A percentile compares a stretch with the other conserved stretches of the same genome.
These are phyloP conservation scores for Metschnikowia borealis DNA, from an alignment of 805 yeast genomes.

Conservation along the genomic window DNA sequence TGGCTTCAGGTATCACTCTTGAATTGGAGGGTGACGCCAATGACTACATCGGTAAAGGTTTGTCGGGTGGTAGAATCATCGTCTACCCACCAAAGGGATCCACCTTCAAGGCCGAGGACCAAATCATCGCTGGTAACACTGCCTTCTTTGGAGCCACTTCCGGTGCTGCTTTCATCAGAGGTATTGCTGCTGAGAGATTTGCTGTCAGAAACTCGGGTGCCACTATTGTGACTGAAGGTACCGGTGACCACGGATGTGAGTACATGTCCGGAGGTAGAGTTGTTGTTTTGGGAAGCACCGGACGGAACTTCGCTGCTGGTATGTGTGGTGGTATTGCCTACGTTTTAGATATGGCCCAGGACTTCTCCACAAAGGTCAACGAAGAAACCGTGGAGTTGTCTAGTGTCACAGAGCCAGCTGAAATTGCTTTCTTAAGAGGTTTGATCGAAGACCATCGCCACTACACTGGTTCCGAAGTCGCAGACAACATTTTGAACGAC, in stretches of 20 bases:
- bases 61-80: slow-evolving; percentile 90
- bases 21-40: slow-evolving; percentile 97
- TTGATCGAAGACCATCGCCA: slow-evolving; percentile 93
- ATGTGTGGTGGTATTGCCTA: slow-evolving; percentile 99
- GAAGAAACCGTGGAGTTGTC: slow-evolving; percentile 76
- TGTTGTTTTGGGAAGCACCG: slow-evolving; percentile 85
- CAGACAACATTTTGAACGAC: slow-evolving; percentile 75
- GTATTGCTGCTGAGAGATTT: slow-evolving; percentile 97
- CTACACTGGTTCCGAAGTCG: slow-evolving; percentile 89
- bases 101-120: slow-evolving; percentile 88
- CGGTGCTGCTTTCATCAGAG: slow-evolving; percentile 90
- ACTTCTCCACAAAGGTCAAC: slow-evolving; percentile 77
- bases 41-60: slow-evolving; percentile 96
- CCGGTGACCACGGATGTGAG: slow-evolving; percentile 98
- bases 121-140: slow-evolving; percentile 94
- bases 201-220: slow-evolving; percentile 99
- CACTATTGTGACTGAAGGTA: slow-evolving; percentile 91
- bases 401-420: slow-evolving; percentile 76
- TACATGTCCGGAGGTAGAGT: slow-evolving; percentile 99
- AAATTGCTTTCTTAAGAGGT: slow-evolving; percentile 90
- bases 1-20: slow-evolving; percentile 93
- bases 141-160: slow-evolving; percentile 97
- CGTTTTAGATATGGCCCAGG: slow-evolving; percentile 93
- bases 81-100: slow-evolving; percentile 88
- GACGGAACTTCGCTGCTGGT: slow-evolving; percentile 94